A percentile compares a stretch with the other conserved stretches of the same genome.
These are phyloP conservation scores for Podaxis sp. DNA, from an alignment of 768 basidiomycete genomes.

Conservation along the genomic window DNA sequence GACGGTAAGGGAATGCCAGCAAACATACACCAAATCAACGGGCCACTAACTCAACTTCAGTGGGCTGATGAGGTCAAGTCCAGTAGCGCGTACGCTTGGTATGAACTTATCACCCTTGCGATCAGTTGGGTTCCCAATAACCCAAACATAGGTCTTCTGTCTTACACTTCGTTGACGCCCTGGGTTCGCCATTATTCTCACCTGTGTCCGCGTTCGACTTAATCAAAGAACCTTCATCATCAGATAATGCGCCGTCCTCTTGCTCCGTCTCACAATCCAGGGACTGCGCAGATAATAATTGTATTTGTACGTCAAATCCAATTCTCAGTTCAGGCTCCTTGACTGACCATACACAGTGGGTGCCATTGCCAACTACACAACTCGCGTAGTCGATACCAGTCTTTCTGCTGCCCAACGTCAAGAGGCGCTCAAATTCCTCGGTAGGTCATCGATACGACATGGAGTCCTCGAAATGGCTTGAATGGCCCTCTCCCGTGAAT, in stretches of 20 bases:
- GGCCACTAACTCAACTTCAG: constrained; percentile 21
- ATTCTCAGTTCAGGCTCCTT: background rate
- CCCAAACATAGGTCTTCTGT: constrained; percentile 31
- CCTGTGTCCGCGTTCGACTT: no score
- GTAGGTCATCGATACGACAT: constrained; percentile 21
- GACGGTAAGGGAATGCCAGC: constrained; percentile 29
- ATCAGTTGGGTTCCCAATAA: background rate
- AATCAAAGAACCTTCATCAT: background rate
- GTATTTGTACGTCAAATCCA: constrained; percentile 35
- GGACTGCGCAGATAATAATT: constrained; percentile 39
- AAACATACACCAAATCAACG: background rate
- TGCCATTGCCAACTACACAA: constrained; percentile 58
- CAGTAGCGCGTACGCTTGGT: constrained; percentile 12
- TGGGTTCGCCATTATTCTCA: constrained; percentile 27
- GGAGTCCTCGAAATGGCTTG: background rate
- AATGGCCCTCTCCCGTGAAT: background rate
- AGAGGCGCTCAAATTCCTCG: constrained; percentile 54
- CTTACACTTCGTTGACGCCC: constrained; percentile 52
- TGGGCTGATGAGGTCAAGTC: constrained; percentile 52
- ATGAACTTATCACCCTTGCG: background rate
- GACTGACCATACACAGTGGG: constrained; percentile 31
- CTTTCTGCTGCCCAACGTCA: constrained; percentile 41
- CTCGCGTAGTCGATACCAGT: constrained; percentile 40
- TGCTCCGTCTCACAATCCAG: constrained; percentile 48
- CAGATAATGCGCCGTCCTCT: constrained; percentile 42